Base-by-base conservation (phyloP, 1,284 basidiomycete species). In the Sporisorium reilianum region DNA sequence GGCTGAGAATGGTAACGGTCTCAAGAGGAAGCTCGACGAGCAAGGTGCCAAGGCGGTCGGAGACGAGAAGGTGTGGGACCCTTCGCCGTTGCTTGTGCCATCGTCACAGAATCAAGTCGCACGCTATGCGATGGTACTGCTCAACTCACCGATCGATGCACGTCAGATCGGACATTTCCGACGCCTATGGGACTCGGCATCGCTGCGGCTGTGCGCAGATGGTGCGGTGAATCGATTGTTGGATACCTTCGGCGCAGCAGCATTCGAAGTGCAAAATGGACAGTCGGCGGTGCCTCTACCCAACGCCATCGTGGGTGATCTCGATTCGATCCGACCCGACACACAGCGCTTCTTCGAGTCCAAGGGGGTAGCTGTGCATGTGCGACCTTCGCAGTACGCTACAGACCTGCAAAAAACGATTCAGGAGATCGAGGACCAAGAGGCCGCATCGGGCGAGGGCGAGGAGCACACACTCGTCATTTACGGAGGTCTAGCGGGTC, bases 371-470 rank as follows among this genome's bases (percentile, higher is more conserved):
- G 81, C 86, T 0, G 86, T 97, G 41, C 84, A 90, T 2, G 86
- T 89, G 48, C 93, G 95, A 75, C 75, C 86, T 0, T 90, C 92
- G 80, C 91, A 95, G 81, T 86, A 95, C 82, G 89, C 93, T 2
- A 99, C 97, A 0, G 97, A 99, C 84, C 88, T 99, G 55, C 94
- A 94, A 90, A 99, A 99, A 86, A 95, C 93, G 80, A 87, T 98
- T 2, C 75, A 84, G 11, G 88, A 90, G 14, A 83, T 98, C 0
- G 86, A 87, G 22, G 74, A 80, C 25, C 65, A 89, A 55, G 90
- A 89, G 73, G 84, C 86, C 58, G 89, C 90, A 75, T 78, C 78
- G 12, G 38, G 54, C 12, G 42, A 34, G n/a, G 22, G 62, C 0
- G 20, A 42, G 20, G 60, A 73, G 23, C 48, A 65, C 11, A 62